Percentiles rank a stretch among this genome's conserved stretches.
Evolutionary conservation across 1,139 yeast genomes (phyloP).

Genomic region (Saccharomycopsis crataegensis): DNA sequence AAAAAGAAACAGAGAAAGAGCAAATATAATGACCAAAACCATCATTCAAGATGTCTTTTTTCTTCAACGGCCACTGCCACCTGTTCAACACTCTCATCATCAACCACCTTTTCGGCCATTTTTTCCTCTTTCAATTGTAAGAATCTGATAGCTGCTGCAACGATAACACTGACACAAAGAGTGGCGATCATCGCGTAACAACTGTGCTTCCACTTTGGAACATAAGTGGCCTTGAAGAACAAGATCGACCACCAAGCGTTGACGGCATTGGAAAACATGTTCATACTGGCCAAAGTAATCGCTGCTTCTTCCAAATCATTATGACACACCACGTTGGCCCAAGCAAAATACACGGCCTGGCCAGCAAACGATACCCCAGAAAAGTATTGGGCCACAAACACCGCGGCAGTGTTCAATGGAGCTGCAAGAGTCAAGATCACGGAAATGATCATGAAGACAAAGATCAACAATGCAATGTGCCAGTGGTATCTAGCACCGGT

Average conservation of each 20-base stretch:
- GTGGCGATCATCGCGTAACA: conserved; percentile 53
- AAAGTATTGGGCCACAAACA: conserved; percentile 48
- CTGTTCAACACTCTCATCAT: neutral
- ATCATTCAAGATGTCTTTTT: neutral
- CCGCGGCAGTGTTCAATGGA: conserved; percentile 33
- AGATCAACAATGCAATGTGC: conserved; percentile 40
- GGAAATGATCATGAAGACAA: conserved; percentile 34
- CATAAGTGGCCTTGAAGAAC: conserved; percentile 43
- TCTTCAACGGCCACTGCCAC: neutral
- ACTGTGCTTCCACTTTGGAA: conserved; percentile 44
- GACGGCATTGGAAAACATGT: conserved; percentile 54
- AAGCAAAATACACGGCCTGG: conserved; percentile 50
- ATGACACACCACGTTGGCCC: conserved; percentile 52
- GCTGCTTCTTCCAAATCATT: conserved; percentile 52
- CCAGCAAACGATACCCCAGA: conserved; percentile 50
- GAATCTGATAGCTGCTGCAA: conserved; percentile 29
- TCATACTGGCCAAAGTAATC: conserved; percentile 52
- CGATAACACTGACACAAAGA: conserved; percentile 30
- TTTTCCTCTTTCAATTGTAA: conserved; percentile 33
- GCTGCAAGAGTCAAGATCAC: conserved; percentile 36
- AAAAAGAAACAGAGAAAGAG: no score
- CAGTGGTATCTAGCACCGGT: conserved; percentile 46
- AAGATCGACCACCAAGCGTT: conserved; percentile 59
- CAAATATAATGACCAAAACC: neutral
- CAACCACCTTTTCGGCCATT: neutral